Percentiles rank a stretch among this genome's conserved stretches.
phyloP scores from a whole-genome alignment of 2,329 filamentous ascomycete species.

The Microcera coccophila region DNA sequence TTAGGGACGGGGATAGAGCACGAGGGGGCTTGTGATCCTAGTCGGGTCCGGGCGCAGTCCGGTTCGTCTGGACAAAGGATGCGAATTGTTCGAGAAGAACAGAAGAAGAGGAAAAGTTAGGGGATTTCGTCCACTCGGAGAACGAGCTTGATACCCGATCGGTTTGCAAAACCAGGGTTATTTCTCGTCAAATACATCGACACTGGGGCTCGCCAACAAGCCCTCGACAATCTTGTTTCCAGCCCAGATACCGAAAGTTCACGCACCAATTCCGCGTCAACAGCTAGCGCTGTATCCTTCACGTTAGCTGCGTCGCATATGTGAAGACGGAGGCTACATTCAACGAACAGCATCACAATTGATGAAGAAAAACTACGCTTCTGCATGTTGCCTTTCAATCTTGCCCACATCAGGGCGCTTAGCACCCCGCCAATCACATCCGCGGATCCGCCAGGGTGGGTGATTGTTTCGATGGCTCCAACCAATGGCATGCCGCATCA shows the following conservation, averaged over 20 bases:
- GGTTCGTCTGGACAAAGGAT: conserved; percentile 1
- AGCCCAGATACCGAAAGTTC: conserved; percentile 4
- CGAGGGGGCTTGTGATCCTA: background rate
- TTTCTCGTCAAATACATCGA: background rate
- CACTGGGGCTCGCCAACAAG: background rate
- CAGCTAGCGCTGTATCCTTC: conserved; percentile 23
- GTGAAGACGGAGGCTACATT: conserved; percentile 10
- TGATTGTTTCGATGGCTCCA: conserved; percentile 27
- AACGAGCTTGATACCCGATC: background rate
- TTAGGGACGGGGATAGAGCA: background rate
- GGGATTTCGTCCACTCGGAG: background rate
- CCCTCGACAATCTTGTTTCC: background rate
- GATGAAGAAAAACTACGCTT: conserved; percentile 16
- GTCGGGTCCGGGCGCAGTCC: background rate
- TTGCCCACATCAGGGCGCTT: conserved; percentile 32
- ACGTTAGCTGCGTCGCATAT: conserved; percentile 25
- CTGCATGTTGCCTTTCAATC: conserved; percentile 22
- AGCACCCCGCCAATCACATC: conserved; percentile 33
- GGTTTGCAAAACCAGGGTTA: background rate
- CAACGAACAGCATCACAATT: conserved; percentile 12
- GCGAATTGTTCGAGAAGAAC: conserved; percentile 3
- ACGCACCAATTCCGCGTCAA: conserved; percentile 10
- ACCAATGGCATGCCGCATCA: conserved; percentile 26
- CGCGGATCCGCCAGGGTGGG: conserved; percentile 24
- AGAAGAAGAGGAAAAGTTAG: background rate